phyloP scores from a whole-genome alignment of 192 early-diverging fungal species.

The Linnemannia hyalina region DNA sequence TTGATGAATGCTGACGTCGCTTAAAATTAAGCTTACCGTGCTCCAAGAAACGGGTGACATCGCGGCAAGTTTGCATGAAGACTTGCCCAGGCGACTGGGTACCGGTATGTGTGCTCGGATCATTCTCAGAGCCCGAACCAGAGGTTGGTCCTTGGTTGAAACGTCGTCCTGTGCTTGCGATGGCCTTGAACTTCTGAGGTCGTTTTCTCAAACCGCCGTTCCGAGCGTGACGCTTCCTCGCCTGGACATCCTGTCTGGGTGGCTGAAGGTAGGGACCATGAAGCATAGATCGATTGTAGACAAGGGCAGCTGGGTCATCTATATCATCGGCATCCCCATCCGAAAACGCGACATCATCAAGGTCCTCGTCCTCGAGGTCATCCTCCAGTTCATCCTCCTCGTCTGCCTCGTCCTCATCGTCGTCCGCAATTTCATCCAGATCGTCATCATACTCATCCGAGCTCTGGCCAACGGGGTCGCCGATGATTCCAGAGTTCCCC shows the following conservation, averaged over 20 bases:
- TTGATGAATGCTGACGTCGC: not conserved
- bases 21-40: conserved; percentile 26
- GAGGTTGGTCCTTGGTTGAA: not conserved
- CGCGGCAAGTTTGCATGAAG: conserved; percentile 28
- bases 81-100: not conserved
- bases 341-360: conserved; percentile 36
- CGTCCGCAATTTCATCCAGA: conserved; percentile 28
- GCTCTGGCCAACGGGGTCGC: conserved; percentile 37
- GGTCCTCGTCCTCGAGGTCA: conserved; percentile 47
- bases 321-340: conserved; percentile 24
- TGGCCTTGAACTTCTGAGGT: conserved; percentile 12
- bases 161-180: conserved; percentile 11
- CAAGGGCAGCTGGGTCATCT: conserved; percentile 26
- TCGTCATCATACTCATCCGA: conserved; percentile 49
- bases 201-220: conserved; percentile 17
- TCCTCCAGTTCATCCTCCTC: conserved; percentile 49
- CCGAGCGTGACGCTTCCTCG: conserved; percentile 23
- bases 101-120: not conserved
- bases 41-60: conserved; percentile 26
- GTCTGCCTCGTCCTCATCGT: conserved; percentile 33
- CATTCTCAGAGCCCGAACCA: not conserved
- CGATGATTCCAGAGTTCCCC: conserved; percentile 17
- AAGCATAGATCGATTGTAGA: conserved; percentile 14
- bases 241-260: conserved; percentile 17
- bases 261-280: conserved; percentile 42